Conservation (phyloP, 305 asterid genomes). For the Caryopteris hybrid region DNA sequence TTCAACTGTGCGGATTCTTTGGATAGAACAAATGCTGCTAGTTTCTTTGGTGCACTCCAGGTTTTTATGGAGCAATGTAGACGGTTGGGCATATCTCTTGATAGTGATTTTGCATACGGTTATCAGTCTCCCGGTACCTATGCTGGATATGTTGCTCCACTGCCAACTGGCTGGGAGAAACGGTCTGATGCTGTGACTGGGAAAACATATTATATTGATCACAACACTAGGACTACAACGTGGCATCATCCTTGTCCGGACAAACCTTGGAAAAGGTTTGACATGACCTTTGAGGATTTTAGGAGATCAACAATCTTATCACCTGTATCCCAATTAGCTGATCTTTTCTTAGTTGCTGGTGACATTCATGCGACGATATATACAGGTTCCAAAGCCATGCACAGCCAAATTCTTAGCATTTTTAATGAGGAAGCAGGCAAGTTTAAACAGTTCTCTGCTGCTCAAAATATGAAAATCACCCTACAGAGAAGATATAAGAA, state of each 20-base stretch:
- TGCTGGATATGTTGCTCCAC: slow-evolving; percentile 86
- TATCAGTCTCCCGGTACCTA: slow-evolving; percentile 60
- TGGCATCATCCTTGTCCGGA: slow-evolving; percentile 99
- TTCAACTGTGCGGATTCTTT: slow-evolving; percentile 98
- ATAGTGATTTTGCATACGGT: slow-evolving; percentile 77
- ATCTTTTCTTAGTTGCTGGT: slow-evolving; percentile 84
- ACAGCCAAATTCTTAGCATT: slow-evolving; percentile 98
- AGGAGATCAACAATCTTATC: slow-evolving; percentile 92
- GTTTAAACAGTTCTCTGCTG: slow-evolving; percentile 97
- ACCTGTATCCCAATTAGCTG: slow-evolving; percentile 87
- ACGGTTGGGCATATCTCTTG: slow-evolving; percentile 95
- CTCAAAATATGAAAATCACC: slow-evolving; percentile 95
- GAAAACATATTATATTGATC: slow-evolving; percentile 91
- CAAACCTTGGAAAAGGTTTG: slow-evolving; percentile 99
- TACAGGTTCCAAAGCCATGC: slow-evolving; percentile 99
- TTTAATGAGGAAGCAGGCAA: slow-evolving; percentile 93
- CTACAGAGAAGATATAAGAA: slow-evolving; percentile 96
- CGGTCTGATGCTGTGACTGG: slow-evolving; percentile 94
- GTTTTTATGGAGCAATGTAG: slow-evolving; percentile 96
- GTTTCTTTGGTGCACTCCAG: slow-evolving; percentile 98
- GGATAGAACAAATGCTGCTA: slow-evolving; percentile 99
- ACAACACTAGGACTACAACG: slow-evolving; percentile 94
- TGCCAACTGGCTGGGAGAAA: slow-evolving; percentile 99
- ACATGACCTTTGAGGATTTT: slow-evolving; percentile 96
- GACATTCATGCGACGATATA: slow-evolving; percentile 94